A percentile compares a stretch with the other conserved stretches of the same genome.
Conservation (phyloP, 805 yeast genomes). For the Ogataea nonfermentans region DNA sequence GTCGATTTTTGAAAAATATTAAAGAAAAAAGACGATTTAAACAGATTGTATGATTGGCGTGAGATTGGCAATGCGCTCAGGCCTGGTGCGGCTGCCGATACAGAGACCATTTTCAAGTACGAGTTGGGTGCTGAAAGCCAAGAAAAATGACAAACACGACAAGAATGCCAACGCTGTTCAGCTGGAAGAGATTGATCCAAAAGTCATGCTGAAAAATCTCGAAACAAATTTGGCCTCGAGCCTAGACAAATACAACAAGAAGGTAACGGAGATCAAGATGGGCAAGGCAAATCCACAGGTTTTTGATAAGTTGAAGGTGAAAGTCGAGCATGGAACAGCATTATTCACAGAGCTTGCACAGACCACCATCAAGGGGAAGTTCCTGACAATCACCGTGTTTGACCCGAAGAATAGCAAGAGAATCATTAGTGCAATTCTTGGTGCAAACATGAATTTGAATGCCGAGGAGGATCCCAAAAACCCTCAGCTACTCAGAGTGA, state of each 20-base stretch:
- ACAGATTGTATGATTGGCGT: conserved; percentile 8
- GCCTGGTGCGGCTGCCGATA: too few species aligned
- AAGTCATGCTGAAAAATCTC: conserved; percentile 37
- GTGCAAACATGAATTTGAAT: conserved; percentile 67
- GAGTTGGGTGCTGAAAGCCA: conserved; percentile 7
- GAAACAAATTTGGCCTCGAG: conserved; percentile 46
- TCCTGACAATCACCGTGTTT: conserved; percentile 75
- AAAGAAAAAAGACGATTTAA: not conserved
- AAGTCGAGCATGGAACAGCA: conserved; percentile 44
- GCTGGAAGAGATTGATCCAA: conserved; percentile 25
- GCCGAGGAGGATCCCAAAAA: conserved; percentile 76
- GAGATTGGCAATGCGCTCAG: not conserved
- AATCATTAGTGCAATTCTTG: conserved; percentile 68
- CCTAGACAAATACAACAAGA: conserved; percentile 51
- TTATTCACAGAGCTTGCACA: conserved; percentile 64
- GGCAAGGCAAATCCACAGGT: conserved; percentile 68
- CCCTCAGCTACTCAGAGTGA: conserved; percentile 68
- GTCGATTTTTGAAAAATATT: conserved; percentile 5
- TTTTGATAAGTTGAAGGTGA: conserved; percentile 59
- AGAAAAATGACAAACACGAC: conserved; percentile 9
- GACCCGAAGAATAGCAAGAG: conserved; percentile 74
- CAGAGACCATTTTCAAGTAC: conserved; percentile 1
- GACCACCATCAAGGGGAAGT: conserved; percentile 66
- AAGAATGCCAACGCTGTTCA: conserved; percentile 5
- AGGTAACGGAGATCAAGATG: conserved; percentile 59